Evolutionary conservation across 2,329 filamentous ascomycete genomes (phyloP).

Genomic region (Dactylonectria estremocensis): DNA sequence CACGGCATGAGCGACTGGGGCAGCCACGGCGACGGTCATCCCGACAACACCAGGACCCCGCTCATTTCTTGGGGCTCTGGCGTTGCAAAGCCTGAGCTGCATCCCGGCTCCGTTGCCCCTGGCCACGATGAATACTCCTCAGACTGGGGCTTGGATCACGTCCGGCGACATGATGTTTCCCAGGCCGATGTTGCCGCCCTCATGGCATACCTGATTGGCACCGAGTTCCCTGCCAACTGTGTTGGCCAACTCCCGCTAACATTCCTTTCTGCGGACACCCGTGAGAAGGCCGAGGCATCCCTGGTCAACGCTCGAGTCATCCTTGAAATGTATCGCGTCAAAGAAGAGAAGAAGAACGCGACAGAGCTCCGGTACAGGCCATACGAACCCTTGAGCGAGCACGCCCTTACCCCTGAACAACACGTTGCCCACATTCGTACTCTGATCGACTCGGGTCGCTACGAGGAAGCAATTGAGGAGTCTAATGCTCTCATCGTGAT

Average conservation of each 20-base stretch:
- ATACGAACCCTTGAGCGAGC: slow-evolving; percentile 78
- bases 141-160: slow-evolving; percentile 86
- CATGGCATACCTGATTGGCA: slow-evolving; percentile 92
- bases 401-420: slow-evolving; percentile 74
- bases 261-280: slow-evolving; percentile 80
- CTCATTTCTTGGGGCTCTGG: slow-evolving; percentile 95
- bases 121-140: slow-evolving; percentile 94
- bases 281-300: slow-evolving; percentile 87
- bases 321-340: slow-evolving; percentile 95
- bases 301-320: slow-evolving; percentile 89
- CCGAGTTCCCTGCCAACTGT: slow-evolving; percentile 95
- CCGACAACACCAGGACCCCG: slow-evolving; percentile 95
- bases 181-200: slow-evolving; percentile 96
- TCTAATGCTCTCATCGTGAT: slow-evolving; percentile 83
- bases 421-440: slow-evolving; percentile 78
- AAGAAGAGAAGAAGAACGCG: slow-evolving; percentile 86
- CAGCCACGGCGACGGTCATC: slow-evolving; percentile 98
- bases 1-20: slow-evolving; percentile 99
- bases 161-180: slow-evolving; percentile 90
- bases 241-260: slow-evolving; percentile 92
- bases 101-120: slow-evolving; percentile 70
- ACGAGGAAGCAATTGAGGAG: slow-evolving; percentile 84
- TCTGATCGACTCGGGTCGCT: slow-evolving; percentile 76
- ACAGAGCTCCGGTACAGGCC: slow-evolving; percentile 84
- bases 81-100: slow-evolving; percentile 80